Conservation (phyloP, 345 rosid species). For the Rhodamnia rubescens region DNA sequence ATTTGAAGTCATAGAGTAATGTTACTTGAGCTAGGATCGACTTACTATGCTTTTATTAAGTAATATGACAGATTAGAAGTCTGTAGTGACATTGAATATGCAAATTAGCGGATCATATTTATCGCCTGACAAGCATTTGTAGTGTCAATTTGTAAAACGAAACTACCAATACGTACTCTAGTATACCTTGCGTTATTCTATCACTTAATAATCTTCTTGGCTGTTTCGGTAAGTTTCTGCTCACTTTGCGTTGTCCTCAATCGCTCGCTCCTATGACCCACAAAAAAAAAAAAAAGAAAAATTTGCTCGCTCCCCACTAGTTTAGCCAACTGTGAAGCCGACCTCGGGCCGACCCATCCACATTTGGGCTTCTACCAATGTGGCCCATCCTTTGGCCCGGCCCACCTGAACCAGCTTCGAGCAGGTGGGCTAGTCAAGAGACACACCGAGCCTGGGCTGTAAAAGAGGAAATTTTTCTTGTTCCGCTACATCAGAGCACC, state of each 20-base stretch:
- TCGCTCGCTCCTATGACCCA: not conserved
- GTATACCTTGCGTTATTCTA: not conserved
- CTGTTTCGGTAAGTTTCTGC: not conserved
- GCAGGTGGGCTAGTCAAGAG: not conserved
- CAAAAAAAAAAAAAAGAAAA: too few species aligned
- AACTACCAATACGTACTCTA: not conserved
- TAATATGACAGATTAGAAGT: not conserved
- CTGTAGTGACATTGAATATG: not conserved
- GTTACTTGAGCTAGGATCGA: not conserved
- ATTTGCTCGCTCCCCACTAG: too few species aligned
- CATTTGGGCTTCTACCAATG: not conserved
- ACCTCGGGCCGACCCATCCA: not conserved
- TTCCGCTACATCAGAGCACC: not conserved
- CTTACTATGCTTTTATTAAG: not conserved
- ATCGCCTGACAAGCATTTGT: not conserved
- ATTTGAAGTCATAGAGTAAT: not conserved
- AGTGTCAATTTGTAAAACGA: not conserved
- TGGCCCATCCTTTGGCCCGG: not conserved
- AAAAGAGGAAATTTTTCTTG: not conserved
- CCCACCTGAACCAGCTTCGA: not conserved
- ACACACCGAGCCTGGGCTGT: not conserved
- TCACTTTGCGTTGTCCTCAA: not conserved
- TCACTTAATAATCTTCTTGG: too few species aligned
- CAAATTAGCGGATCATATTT: not conserved
- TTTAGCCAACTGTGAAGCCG: not conserved